A percentile compares a stretch with the other conserved stretches of the same genome.
These are phyloP conservation scores for Solanum sparsipilum DNA, from an alignment of 257 asterid species.

Conservation along the genomic window DNA sequence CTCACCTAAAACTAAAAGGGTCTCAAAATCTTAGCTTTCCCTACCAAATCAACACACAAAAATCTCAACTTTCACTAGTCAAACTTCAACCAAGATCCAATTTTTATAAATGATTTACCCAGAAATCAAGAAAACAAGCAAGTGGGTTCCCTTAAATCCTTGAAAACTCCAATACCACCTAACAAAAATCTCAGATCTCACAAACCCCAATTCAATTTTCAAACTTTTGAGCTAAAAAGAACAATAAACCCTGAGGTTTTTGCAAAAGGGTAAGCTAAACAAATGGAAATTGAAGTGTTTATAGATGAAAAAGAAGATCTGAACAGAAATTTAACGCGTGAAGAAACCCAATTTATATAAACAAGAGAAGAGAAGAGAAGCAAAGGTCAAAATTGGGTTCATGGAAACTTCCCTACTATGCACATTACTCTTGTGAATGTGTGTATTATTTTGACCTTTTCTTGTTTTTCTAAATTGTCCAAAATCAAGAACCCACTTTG, in stretches of 20 bases:
- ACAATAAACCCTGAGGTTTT: neutral
- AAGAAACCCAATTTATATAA: neutral
- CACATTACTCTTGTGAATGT: neutral
- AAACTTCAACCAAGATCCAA: conserved; percentile 18
- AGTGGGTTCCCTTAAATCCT: neutral
- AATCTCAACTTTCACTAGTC: neutral
- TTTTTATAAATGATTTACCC: conserved; percentile 2
- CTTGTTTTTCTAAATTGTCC: neutral
- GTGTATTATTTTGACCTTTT: neutral
- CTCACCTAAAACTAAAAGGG: neutral
- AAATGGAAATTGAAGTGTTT: neutral
- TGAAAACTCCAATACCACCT: neutral
- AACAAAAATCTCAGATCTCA: conserved; percentile 8
- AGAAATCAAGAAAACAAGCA: neutral
- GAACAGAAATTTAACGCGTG: neutral
- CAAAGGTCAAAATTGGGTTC: neutral
- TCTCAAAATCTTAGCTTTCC: neutral
- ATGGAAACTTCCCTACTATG: neutral
- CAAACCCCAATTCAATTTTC: neutral
- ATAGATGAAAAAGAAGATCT: neutral
- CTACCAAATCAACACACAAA: neutral
- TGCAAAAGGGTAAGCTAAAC: neutral
- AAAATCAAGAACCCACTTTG: neutral
- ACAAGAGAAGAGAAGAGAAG: neutral
- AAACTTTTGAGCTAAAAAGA: neutral